Evolutionary conservation across 1,284 basidiomycete genomes (phyloP).

Genomic region (Rhodotorula glutinis): DNA sequence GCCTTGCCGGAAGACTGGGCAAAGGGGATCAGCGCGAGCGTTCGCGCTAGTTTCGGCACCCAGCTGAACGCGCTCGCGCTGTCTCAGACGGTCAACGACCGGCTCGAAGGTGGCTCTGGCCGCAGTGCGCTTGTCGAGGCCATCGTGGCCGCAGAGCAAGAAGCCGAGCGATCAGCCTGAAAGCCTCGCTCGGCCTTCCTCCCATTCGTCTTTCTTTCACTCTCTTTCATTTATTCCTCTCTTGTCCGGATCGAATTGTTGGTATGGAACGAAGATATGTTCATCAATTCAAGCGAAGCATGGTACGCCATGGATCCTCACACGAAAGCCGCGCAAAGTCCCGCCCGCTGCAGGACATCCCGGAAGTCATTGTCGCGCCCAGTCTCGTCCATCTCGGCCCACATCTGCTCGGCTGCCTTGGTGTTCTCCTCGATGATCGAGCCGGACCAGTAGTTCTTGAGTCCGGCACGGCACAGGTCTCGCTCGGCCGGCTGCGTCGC

Average conservation of each 20-base stretch:
- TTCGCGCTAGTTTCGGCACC: slow-evolving; percentile 3
- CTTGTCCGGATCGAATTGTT: not conserved
- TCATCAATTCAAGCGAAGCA: not conserved
- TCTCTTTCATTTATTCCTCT: not conserved
- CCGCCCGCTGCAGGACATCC: not conserved
- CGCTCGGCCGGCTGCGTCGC: not conserved
- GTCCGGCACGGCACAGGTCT: not conserved
- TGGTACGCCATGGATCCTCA: not conserved
- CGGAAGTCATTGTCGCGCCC: slow-evolving; percentile 5
- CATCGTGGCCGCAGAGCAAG: slow-evolving; percentile 1
- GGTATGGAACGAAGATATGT: not conserved
- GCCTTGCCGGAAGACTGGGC: slow-evolving; percentile 4
- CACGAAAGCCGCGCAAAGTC: not conserved
- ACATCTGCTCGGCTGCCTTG: not conserved
- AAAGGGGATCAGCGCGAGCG: slow-evolving; percentile 2
- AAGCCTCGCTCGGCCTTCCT: not conserved
- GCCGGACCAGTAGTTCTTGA: not conserved
- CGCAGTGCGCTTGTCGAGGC: slow-evolving; percentile 8
- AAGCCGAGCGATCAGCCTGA: not conserved
- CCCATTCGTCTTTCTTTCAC: not conserved
- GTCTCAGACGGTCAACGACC: slow-evolving; percentile 14
- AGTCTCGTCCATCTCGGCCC: slow-evolving; percentile 2
- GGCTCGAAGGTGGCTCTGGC: slow-evolving; percentile 6
- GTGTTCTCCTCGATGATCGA: slow-evolving; percentile 2
- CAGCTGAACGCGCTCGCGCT: slow-evolving; percentile 11